Conservation (phyloP, 176 grass and related monocot genomes). For the Oryza brachyantha region DNA sequence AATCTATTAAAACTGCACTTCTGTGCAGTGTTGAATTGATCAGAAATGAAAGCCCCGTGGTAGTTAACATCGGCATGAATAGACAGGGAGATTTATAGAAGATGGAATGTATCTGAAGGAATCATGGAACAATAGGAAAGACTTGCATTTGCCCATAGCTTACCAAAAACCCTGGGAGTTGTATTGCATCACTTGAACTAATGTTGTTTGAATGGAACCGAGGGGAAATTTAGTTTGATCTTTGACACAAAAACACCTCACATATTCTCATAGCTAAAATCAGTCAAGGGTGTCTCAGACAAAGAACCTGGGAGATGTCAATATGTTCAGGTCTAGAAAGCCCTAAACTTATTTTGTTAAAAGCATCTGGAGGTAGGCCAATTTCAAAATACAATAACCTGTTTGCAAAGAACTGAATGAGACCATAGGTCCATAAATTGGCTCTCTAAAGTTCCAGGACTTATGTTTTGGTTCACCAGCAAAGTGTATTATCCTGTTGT, state of each 20-base stretch:
- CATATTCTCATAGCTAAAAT: not conserved
- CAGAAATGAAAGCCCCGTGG: not conserved
- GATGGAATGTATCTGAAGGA: not conserved
- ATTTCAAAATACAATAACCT: not conserved
- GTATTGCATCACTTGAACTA: not conserved
- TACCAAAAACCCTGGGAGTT: not conserved
- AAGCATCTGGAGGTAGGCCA: not conserved
- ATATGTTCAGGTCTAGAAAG: conserved; percentile 3
- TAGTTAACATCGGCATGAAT: not conserved
- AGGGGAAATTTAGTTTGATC: not conserved
- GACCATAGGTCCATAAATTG: not conserved
- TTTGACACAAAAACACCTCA: not conserved
- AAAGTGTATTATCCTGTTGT: not conserved
- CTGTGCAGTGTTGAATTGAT: not conserved
- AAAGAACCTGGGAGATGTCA: conserved; percentile 16
- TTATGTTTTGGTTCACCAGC: not conserved
- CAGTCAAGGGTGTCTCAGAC: not conserved
- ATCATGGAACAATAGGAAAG: not conserved
- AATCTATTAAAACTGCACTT: not conserved
- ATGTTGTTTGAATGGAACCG: not conserved
- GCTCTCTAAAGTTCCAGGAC: not conserved
- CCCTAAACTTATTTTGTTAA: not conserved
- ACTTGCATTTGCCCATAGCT: not conserved
- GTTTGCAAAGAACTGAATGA: not conserved
- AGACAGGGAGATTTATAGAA: not conserved